These are phyloP conservation scores for Aspergillus carlsbadensis DNA, from an alignment of 495 filamentous ascomycete species.

Conservation along the genomic window DNA sequence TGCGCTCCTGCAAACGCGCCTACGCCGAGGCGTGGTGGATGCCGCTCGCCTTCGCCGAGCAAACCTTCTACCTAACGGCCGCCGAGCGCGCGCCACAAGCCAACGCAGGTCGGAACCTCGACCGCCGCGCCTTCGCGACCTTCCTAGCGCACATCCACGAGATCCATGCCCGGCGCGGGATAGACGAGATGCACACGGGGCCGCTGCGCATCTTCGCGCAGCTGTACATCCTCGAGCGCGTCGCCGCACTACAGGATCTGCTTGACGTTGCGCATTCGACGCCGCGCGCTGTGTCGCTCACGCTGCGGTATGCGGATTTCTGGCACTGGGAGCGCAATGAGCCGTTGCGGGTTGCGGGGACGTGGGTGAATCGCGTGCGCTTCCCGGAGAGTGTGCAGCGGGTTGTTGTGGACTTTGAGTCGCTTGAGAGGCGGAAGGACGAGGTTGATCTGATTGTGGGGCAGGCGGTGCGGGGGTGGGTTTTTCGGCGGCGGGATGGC, in stretches of 20 bases:
- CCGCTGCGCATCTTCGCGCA: constrained; percentile 25
- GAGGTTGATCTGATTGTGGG: constrained; percentile 27
- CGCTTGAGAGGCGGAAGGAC: constrained; percentile 21
- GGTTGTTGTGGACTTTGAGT: constrained; percentile 32
- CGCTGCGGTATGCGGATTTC: constrained; percentile 33
- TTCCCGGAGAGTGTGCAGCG: constrained; percentile 24
- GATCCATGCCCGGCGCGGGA: too few relatives aligned
- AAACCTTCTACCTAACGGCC: constrained; percentile 23
- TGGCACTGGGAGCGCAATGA: constrained; percentile 27
- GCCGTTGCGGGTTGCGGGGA: constrained; percentile 19
- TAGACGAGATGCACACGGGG: neutral
- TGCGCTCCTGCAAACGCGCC: constrained; percentile 22
- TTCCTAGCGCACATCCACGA: too few relatives aligned
- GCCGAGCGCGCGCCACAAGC: constrained; percentile 12
- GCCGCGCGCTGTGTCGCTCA: constrained; percentile 24
- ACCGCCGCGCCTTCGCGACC: too few relatives aligned
- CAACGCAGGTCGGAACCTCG: too few relatives aligned
- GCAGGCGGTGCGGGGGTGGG: constrained; percentile 23
- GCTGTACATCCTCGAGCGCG: constrained; percentile 21
- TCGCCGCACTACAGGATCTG: constrained; percentile 13
- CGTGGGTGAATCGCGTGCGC: constrained; percentile 20
- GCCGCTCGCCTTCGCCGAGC: constrained; percentile 27
- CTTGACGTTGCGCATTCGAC: constrained; percentile 18
- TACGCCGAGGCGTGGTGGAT: constrained; percentile 32
- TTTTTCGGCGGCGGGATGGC: constrained; percentile 26